These are phyloP conservation scores for Gossypium turneri DNA, from an alignment of 345 rosid species.

Conservation along the genomic window DNA sequence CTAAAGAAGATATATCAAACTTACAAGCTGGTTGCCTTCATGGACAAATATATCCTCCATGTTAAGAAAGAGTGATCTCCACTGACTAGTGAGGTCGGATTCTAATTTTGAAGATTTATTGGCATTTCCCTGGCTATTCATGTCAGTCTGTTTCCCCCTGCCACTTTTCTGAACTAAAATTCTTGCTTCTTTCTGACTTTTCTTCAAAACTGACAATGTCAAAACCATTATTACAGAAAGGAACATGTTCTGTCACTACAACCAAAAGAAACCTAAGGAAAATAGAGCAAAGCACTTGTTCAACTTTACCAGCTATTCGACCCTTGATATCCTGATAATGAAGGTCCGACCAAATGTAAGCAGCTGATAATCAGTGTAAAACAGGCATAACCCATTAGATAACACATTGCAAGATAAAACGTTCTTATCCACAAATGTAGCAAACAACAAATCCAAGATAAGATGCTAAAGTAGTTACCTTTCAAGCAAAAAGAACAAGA, in stretches of 20 bases:
- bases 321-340: conserved; percentile 88
- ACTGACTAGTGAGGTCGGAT: conserved; percentile 54
- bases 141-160: conserved; percentile 40
- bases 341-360: conserved; percentile 88
- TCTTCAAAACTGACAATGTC: conserved; percentile 51
- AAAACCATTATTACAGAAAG: background rate
- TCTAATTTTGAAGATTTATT: conserved; percentile 45
- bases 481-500: conserved; percentile 80
- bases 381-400: conserved; percentile 17
- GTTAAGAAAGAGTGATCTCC: conserved; percentile 79
- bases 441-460: background rate
- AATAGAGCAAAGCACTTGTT: conserved; percentile 6
- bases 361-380: conserved; percentile 48
- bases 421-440: background rate
- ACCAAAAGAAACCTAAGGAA: background rate
- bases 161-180: conserved; percentile 45
- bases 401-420: background rate
- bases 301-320: conserved; percentile 55
- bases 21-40: conserved; percentile 77
- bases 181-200: conserved; percentile 75
- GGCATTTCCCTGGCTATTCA: conserved; percentile 32
- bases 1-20: conserved; percentile 23
- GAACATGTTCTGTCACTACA: background rate
- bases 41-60: conserved; percentile 61
- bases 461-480: conserved; percentile 38